Percentiles rank a stretch among this genome's conserved stretches.
Conservation (phyloP, 805 yeast species). For the Candida sakaeoensis region DNA sequence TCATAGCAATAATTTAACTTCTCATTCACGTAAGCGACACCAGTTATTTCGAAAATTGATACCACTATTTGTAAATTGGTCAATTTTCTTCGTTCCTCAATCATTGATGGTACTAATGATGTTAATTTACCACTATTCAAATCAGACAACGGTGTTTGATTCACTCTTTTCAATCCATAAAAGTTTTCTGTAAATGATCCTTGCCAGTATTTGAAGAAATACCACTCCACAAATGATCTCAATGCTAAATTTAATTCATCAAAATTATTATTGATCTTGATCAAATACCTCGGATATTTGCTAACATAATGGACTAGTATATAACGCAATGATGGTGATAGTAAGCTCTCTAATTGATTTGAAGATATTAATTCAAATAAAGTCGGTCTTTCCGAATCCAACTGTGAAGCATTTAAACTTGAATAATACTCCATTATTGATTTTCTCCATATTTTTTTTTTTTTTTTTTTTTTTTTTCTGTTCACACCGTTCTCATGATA, state of each 20-base stretch:
- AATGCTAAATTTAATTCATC: conserved; percentile 70
- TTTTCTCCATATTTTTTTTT: too few relatives aligned
- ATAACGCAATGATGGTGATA: conserved; percentile 81
- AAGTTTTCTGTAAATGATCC: conserved; percentile 88
- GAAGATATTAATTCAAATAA: conserved; percentile 85
- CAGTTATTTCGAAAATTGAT: conserved; percentile 57
- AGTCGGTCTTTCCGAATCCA: conserved; percentile 78
- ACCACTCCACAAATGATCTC: conserved; percentile 66
- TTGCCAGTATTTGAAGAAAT: conserved; percentile 69
- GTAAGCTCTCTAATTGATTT: conserved; percentile 66
- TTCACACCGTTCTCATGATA: conserved; percentile 1
- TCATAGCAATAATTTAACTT: conserved; percentile 67
- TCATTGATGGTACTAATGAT: conserved; percentile 35
- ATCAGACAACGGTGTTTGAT: conserved; percentile 30
- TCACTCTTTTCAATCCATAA: conserved; percentile 76
- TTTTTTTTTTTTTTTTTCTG: too few relatives aligned
- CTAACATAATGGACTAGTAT: conserved; percentile 78
- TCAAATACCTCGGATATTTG: conserved; percentile 65
- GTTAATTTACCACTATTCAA: conserved; percentile 32
- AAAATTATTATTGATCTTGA: conserved; percentile 60
- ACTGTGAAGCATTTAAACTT: conserved; percentile 68
- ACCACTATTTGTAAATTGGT: conserved; percentile 49
- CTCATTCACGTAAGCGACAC: conserved; percentile 64
- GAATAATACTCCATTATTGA: conserved; percentile 71
- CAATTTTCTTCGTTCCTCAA: conserved; percentile 53